Evolutionary conservation across 352 stramenopile genomes (phyloP).

Genomic region (Elongisporangium senticosum): DNA sequence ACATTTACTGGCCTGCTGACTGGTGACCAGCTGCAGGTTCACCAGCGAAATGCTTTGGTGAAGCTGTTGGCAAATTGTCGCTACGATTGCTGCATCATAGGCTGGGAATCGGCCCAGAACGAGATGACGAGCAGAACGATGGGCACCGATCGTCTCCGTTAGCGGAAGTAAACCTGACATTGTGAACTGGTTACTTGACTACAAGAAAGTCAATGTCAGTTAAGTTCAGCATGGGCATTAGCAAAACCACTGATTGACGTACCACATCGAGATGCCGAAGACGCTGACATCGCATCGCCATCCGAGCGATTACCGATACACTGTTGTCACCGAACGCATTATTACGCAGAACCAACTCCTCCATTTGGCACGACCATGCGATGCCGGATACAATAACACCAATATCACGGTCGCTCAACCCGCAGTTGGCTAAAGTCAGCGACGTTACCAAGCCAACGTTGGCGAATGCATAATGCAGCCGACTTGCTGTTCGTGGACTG

Average conservation of each 20-base stretch:
- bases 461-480: conserved; percentile 28
- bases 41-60: conserved; percentile 23
- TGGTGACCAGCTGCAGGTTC: conserved; percentile 21
- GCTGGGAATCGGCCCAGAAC: conserved; percentile 22
- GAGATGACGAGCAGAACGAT: conserved; percentile 21
- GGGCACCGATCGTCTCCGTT: conserved; percentile 4
- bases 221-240: conserved; percentile 1
- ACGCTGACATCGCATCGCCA: conserved; percentile 27
- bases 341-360: conserved; percentile 27
- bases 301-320: conserved; percentile 17
- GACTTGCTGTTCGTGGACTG: conserved; percentile 12
- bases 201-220: conserved; percentile 1
- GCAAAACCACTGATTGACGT: conserved; percentile 1
- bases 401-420: conserved; percentile 22
- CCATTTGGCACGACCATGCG: conserved; percentile 25
- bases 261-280: conserved; percentile 36
- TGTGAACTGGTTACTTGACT: conserved; percentile 32
- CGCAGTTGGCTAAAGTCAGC: conserved; percentile 33
- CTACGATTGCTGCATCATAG: conserved; percentile 5
- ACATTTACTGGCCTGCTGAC: not conserved
- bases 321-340: conserved; percentile 28
- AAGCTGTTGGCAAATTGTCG: conserved; percentile 7
- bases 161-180: conserved; percentile 19
- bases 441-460: conserved; percentile 20
- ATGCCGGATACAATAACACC: conserved; percentile 37